A percentile compares a stretch with the other conserved stretches of the same genome.
phyloP scores from a whole-genome alignment of 2,329 filamentous ascomycete species.

The Scedosporium boydii region DNA sequence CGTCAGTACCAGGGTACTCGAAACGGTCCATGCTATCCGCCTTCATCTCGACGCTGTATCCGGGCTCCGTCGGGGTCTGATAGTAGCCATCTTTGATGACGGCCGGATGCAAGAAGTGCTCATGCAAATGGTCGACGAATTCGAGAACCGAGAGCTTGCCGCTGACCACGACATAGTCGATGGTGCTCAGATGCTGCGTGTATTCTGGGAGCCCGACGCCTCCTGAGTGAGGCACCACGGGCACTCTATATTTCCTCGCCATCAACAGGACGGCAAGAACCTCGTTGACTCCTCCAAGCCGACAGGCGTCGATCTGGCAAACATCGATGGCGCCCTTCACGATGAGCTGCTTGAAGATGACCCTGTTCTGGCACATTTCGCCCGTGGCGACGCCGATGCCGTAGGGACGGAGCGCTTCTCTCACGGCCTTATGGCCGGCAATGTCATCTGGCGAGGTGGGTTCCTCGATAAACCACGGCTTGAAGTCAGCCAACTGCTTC shows the following conservation, averaged over 20 bases:
- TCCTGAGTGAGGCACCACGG: slow-evolving; percentile 81
- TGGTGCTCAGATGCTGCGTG: slow-evolving; percentile 84
- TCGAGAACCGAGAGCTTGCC: slow-evolving; percentile 77
- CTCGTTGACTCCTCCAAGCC: slow-evolving; percentile 84
- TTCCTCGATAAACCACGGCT: slow-evolving; percentile 92
- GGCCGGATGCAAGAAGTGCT: slow-evolving; percentile 80
- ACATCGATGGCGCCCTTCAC: slow-evolving; percentile 73
- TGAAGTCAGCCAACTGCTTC: slow-evolving; percentile 71
- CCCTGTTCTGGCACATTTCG: slow-evolving; percentile 92
- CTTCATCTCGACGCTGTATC: slow-evolving; percentile 94
- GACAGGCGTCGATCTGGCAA: slow-evolving; percentile 84
- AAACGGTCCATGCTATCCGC: slow-evolving; percentile 73
- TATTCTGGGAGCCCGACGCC: slow-evolving; percentile 89
- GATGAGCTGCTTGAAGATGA: slow-evolving; percentile 88
- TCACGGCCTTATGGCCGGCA: slow-evolving; percentile 76
- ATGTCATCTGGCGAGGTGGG: slow-evolving; percentile 86
- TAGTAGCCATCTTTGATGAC: slow-evolving; percentile 80
- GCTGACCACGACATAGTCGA: slow-evolving; percentile 82
- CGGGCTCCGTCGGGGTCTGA: slow-evolving; percentile 71
- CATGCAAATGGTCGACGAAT: slow-evolving; percentile 88
- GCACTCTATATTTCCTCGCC: slow-evolving; percentile 68
- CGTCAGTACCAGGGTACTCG: slow-evolving; percentile 65
- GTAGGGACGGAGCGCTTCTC: slow-evolving; percentile 65
- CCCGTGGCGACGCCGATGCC: slow-evolving; percentile 81
- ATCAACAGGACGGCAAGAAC: slow-evolving; percentile 83